Base-by-base conservation (phyloP, 1,284 basidiomycete species). In the Fereydounia khargensis region DNA sequence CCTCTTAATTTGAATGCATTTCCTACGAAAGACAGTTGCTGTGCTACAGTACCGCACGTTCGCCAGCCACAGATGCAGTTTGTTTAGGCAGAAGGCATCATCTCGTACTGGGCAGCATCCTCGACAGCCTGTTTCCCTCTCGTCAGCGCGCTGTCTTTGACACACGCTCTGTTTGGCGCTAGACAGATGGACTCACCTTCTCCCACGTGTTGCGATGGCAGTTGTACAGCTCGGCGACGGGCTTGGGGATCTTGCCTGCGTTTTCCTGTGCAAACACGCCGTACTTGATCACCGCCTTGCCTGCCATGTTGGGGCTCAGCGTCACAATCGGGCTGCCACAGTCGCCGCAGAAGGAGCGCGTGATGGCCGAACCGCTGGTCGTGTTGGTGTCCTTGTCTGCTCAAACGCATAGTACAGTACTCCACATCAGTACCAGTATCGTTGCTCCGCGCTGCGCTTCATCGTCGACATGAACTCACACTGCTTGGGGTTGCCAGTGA, bases 271-370 rank as follows among this genome's bases (percentile, higher is more conserved):
- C 49, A 20, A 58, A 58, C 3, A 58, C 27, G 11, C 55, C 55
- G 39, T 47, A 44, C 27, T 58, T 58, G 55, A 58, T 33, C 32
- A 58, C 42, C 31, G 49, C 39, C 13, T 25, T 20, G 9, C 49
- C 42, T 3, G 41, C 19, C 7, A 21, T 17, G 4, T 36, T 22
- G 23, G 48, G 37, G 18, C 22, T 17, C 19, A 52, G 32, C 16
- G 44, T 42, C 28, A 47, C 41, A 18, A 51, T 10, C 13, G 48
- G 44, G 1, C 30, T 16, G 9, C 54, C 54, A 35, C 54, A 57
- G 6, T 37, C 24, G 17, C 31, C 19, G 35, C 54, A 57, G 25
- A 57, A 57, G 13, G 23, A 41, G 16, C 54, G 43, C 39, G 18
- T 28, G 21, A 39, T 20, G 23, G 31, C n/a, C 24, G 42, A 42